These are phyloP conservation scores for Sporothrix brasiliensis DNA, from an alignment of 2,329 filamentous ascomycete genomes.

Conservation along the genomic window DNA sequence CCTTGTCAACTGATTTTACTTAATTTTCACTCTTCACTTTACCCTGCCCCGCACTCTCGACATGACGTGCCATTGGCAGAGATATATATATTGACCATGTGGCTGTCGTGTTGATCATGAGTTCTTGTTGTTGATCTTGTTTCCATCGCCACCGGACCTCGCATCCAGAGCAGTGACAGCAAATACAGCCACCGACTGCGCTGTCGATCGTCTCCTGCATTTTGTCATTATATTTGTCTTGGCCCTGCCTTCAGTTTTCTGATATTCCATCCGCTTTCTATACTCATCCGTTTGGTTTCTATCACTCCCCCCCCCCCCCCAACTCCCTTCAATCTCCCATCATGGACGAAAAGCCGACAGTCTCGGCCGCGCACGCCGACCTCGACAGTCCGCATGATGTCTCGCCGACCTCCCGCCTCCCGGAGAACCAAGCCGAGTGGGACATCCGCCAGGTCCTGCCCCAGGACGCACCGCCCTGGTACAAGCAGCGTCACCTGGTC, in stretches of 20 bases:
- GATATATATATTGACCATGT: slow-evolving; percentile 27
- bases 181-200: background rate
- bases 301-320: background rate
- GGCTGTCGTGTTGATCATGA: slow-evolving; percentile 22
- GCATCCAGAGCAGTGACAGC: slow-evolving; percentile 9
- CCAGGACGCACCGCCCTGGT: slow-evolving; percentile 27
- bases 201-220: background rate
- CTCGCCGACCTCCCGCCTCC: background rate
- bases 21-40: background rate
- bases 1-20: background rate
- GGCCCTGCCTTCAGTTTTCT: background rate
- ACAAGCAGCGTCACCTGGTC: slow-evolving; percentile 27
- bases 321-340: background rate
- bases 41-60: background rate
- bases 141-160: background rate
- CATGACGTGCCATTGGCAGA: background rate
- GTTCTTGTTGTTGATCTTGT: background rate
- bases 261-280: background rate
- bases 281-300: background rate
- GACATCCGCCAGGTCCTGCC: slow-evolving; percentile 29
- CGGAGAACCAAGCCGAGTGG: slow-evolving; percentile 19
- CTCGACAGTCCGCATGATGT: background rate
- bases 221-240: background rate
- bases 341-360: slow-evolving; percentile 18
- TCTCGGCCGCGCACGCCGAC: slow-evolving; percentile 13